Evolutionary conservation across 371 early-diverging fungal genomes (phyloP), one percentile per base, ranked within the genome.

Genomic region (Umbelopsis sp.): DNA sequence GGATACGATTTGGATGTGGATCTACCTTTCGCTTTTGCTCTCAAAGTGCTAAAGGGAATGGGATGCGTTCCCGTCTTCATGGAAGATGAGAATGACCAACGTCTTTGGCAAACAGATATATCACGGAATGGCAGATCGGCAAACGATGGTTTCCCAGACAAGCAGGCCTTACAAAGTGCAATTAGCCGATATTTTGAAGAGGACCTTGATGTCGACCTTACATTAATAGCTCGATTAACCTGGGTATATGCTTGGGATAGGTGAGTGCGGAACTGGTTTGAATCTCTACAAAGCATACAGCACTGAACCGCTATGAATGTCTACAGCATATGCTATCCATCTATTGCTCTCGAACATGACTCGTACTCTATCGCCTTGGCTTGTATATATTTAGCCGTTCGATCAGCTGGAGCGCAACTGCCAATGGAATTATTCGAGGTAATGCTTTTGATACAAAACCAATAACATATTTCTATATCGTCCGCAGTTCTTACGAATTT

Each of bases 221-320:
- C 79, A 37, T 63, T 74, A 9, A 74, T 83, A 63, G 81, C 81
- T 18, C 67, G 80, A 45, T 20, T 80, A 35, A 73, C 80, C 10
- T 83, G 84, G 81, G 73, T 74, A 64, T 81, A 75, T 68, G 70
- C 77, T 10, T 81, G 81, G 81, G 81, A 81, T 63, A 78, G 80
- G 76, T 76, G 73, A 65, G 25, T 65, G 9, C 7, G 2, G 3
- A 46, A 3, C 57, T 24, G n/a, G 32, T 2, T 45, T 45, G 44
- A 16, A 38, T 24, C 11, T 35, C 35, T 29, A 32, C 16, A 20
- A 41, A 62, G 29, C 16, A 12, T 51, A 44, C 4, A 35, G 48
- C 38, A 68, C 4, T 9, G n/a, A 44, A 10, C 44, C 18, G 22
- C 22, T n/a, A 32, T 11, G 22, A 8, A 35, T 18, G 22, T 38